phyloP scores from a whole-genome alignment of 2,329 filamentous ascomycete species.

The Ophiostoma sp. region DNA sequence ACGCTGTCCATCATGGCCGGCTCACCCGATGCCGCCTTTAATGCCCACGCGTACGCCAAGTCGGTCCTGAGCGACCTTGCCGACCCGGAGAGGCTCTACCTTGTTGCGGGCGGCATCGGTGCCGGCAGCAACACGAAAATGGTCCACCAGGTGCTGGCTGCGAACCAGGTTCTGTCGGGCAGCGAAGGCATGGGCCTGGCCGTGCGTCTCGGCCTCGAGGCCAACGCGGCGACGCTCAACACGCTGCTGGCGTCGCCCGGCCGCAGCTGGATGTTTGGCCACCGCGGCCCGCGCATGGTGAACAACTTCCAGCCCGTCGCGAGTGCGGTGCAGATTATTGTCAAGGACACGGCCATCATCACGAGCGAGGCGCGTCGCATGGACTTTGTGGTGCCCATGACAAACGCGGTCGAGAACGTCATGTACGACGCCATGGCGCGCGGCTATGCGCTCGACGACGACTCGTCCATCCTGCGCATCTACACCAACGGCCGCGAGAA shows the following conservation, averaged over 20 bases:
- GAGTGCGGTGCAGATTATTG: conserved; percentile 55
- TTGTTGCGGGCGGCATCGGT: conserved; percentile 56
- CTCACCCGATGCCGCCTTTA: conserved; percentile 47
- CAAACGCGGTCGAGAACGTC: conserved; percentile 58
- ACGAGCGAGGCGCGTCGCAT: conserved; percentile 57
- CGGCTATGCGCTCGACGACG: conserved; percentile 47
- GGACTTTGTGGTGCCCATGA: conserved; percentile 57
- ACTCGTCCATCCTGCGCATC: conserved; percentile 41
- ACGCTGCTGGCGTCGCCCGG: conserved; percentile 44
- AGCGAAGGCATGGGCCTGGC: conserved; percentile 59
- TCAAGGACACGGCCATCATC: conserved; percentile 62
- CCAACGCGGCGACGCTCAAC: conserved; percentile 37
- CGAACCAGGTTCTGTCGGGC: conserved; percentile 56
- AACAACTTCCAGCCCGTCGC: conserved; percentile 50
- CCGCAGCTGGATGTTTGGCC: conserved; percentile 59
- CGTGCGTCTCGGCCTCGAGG: conserved; percentile 49
- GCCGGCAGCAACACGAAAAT: conserved; percentile 59
- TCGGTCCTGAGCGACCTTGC: conserved; percentile 60
- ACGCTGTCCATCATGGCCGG: conserved; percentile 73
- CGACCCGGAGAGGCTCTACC: conserved; percentile 55
- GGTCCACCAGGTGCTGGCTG: conserved; percentile 59
- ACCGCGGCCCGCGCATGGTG: conserved; percentile 52
- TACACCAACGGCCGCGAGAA: conserved; percentile 38
- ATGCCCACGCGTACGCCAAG: conserved; percentile 55
- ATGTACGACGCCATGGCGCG: conserved; percentile 56